These are phyloP conservation scores for Ustilago curta DNA, from an alignment of 1,284 basidiomycete genomes.

Conservation along the genomic window DNA sequence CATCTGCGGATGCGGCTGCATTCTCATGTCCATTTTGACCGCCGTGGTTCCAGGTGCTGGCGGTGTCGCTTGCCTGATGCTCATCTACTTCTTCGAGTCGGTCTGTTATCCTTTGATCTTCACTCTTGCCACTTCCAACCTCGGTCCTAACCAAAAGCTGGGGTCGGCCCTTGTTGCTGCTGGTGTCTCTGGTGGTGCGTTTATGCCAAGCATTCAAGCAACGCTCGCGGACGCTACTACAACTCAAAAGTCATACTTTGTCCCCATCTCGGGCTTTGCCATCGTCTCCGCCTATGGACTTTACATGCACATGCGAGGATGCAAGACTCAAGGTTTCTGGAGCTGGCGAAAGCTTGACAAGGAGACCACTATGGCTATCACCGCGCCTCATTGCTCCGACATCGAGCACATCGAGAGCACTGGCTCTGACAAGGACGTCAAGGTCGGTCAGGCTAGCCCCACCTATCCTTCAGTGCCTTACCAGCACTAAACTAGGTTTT, in stretches of 20 bases:
- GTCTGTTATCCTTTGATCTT: slow-evolving; percentile 72
- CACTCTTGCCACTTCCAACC: slow-evolving; percentile 76
- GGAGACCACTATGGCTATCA: slow-evolving; percentile 25
- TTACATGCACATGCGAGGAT: slow-evolving; percentile 40
- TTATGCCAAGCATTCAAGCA: slow-evolving; percentile 81
- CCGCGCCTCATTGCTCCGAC: slow-evolving; percentile 13
- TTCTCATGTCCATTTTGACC: slow-evolving; percentile 74
- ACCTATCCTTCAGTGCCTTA: slow-evolving; percentile 25
- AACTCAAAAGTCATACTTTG: slow-evolving; percentile 39
- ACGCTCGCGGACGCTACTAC: slow-evolving; percentile 73
- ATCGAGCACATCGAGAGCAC: slow-evolving; percentile 14
- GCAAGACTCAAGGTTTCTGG: slow-evolving; percentile 33
- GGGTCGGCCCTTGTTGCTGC: slow-evolving; percentile 41
- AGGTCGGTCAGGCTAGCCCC: slow-evolving; percentile 17
- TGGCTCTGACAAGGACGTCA: slow-evolving; percentile 37
- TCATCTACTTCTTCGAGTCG: slow-evolving; percentile 82
- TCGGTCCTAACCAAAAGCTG: slow-evolving; percentile 48
- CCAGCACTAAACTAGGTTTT: slow-evolving; percentile 11
- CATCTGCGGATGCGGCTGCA: slow-evolving; percentile 71
- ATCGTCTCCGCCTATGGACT: slow-evolving; percentile 42
- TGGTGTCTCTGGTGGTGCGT: slow-evolving; percentile 81
- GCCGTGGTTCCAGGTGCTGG: slow-evolving; percentile 74
- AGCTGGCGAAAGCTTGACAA: slow-evolving; percentile 41
- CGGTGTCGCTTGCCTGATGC: slow-evolving; percentile 77
- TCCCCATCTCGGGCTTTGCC: slow-evolving; percentile 38